Conservation (phyloP, 1,139 yeast species). For the Diutina mesorugosa region DNA sequence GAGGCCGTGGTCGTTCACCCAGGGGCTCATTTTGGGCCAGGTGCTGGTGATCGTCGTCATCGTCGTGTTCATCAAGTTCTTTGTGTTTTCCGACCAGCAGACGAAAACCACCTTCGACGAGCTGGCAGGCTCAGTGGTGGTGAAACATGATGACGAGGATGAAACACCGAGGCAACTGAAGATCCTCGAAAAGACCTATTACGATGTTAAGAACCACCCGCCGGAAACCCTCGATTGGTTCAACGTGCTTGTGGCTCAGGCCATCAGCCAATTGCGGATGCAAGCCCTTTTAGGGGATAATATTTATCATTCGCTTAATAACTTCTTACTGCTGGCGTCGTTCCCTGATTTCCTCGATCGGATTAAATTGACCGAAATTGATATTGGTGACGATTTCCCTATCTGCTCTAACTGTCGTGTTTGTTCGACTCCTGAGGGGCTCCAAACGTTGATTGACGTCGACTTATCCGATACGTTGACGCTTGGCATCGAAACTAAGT, state of each 20-base stretch:
- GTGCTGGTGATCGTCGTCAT: conserved; percentile 68
- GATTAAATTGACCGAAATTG: conserved; percentile 73
- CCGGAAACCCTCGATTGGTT: conserved; percentile 96
- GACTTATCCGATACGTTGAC: conserved; percentile 86
- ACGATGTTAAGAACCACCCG: conserved; percentile 76
- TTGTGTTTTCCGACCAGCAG: conserved; percentile 64
- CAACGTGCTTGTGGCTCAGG: conserved; percentile 85
- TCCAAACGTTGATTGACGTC: conserved; percentile 89
- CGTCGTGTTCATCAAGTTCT: conserved; percentile 68
- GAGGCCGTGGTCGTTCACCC: conserved; percentile 50
- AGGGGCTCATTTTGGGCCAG: conserved; percentile 76
- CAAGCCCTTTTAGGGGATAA: conserved; percentile 82
- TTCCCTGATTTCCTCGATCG: conserved; percentile 74
- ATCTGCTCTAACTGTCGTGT: conserved; percentile 89
- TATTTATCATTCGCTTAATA: conserved; percentile 64
- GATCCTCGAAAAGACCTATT: conserved; percentile 81
- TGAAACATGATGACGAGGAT: conserved; percentile 15
- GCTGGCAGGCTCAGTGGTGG: conserved; percentile 23
- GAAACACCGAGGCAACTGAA: conserved; percentile 15
- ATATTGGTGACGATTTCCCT: conserved; percentile 92
- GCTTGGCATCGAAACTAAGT: conserved; percentile 74
- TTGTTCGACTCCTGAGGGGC: conserved; percentile 40
- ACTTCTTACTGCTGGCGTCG: conserved; percentile 33
- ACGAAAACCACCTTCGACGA: conserved; percentile 10
- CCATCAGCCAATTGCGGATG: conserved; percentile 70